Percentiles rank a stretch among this genome's conserved stretches.
phyloP scores from a whole-genome alignment of 331 rosid genomes.

The Stylosanthes scabra region DNA sequence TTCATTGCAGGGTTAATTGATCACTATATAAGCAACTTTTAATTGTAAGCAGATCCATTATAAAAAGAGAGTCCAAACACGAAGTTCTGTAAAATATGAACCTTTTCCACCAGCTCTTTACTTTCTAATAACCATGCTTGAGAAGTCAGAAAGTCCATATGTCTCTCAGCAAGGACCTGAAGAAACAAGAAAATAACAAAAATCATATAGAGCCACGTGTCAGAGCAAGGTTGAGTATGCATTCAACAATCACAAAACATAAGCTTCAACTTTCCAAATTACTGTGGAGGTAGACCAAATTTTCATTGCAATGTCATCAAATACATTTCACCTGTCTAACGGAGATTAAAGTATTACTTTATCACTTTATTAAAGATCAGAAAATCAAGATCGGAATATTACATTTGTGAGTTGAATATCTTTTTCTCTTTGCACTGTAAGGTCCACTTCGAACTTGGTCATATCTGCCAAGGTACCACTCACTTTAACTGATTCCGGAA shows the following conservation, averaged over 20 bases:
- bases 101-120: conserved; percentile 86
- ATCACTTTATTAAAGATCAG: no score
- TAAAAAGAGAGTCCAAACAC: not conserved
- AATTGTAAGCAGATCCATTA: conserved; percentile 25
- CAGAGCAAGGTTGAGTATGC: conserved; percentile 18
- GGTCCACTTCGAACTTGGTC: conserved; percentile 62
- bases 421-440: conserved; percentile 73
- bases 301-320: not conserved
- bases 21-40: not conserved
- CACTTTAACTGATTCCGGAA: conserved; percentile 68
- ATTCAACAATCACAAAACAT: conserved; percentile 26
- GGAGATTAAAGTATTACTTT: no score
- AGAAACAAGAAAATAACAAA: conserved; percentile 37
- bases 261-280: conserved; percentile 12
- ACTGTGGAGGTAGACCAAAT: not conserved
- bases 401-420: conserved; percentile 80
- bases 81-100: conserved; percentile 38
- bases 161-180: conserved; percentile 89
- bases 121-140: conserved; percentile 79
- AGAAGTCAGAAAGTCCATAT: conserved; percentile 70
- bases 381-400: conserved; percentile 44
- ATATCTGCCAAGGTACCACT: conserved; percentile 77
- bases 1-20: no score
- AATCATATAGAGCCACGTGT: conserved; percentile 24
- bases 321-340: not conserved